phyloP scores from a whole-genome alignment of 441 rosid species.

The Erodium trifolium region DNA sequence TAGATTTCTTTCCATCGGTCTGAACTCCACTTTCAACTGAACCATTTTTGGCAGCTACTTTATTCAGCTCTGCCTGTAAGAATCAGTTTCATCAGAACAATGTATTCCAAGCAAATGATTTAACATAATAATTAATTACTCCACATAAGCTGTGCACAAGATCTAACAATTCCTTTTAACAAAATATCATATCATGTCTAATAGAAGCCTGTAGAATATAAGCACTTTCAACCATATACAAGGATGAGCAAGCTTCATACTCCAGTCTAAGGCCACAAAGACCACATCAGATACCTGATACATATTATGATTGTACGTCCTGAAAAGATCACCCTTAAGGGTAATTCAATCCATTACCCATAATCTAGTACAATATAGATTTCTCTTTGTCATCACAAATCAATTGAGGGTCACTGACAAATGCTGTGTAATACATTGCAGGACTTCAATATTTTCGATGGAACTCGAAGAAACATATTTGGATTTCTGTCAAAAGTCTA shows the following conservation, averaged over 20 bases:
- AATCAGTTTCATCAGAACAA: conserved; percentile 10
- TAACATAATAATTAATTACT: background rate
- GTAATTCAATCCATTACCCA: background rate
- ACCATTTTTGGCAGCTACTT: conserved; percentile 37
- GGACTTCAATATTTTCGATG: background rate
- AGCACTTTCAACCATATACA: background rate
- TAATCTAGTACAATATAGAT: background rate
- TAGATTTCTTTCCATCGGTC: conserved; percentile 30
- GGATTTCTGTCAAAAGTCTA: background rate
- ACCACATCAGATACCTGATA: background rate
- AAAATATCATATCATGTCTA: background rate
- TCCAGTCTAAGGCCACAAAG: background rate
- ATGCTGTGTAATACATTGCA: background rate
- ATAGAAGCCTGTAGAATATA: background rate
- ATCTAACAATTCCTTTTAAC: background rate
- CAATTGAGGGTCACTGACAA: background rate
- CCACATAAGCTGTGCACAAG: background rate
- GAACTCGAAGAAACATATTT: background rate
- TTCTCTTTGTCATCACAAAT: background rate
- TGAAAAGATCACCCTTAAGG: background rate
- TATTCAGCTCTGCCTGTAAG: conserved; percentile 69
- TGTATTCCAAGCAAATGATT: conserved; percentile 5
- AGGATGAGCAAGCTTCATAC: background rate
- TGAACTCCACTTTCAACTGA: conserved; percentile 28
- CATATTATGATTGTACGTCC: background rate